Conservation (phyloP, 345 rosid genomes). For the Lepidium didymum region DNA sequence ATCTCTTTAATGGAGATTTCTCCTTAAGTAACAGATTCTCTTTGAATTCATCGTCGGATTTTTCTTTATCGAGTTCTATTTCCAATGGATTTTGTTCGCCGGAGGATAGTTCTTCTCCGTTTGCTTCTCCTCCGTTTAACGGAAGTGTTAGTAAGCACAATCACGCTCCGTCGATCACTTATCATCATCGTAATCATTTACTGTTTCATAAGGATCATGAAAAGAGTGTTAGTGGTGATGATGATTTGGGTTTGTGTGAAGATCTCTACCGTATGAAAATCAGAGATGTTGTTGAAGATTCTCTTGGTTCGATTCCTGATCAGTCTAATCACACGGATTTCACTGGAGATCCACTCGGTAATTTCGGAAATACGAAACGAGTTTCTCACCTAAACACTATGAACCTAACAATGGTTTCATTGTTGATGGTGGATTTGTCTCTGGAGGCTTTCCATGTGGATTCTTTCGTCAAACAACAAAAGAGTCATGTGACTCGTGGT, state of each 20-base stretch:
- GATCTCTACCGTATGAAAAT: slow-evolving; percentile 19
- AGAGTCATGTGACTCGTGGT: background rate
- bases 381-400: background rate
- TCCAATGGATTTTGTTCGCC: slow-evolving; percentile 34
- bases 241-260: slow-evolving; percentile 19
- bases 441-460: slow-evolving; percentile 9
- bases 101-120: slow-evolving; percentile 32
- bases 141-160: background rate
- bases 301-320: background rate
- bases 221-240: slow-evolving; percentile 4
- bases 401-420: background rate
- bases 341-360: background rate
- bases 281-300: background rate
- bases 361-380: background rate
- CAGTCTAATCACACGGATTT: background rate
- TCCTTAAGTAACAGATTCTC: slow-evolving; percentile 31
- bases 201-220: background rate
- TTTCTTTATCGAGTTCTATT: slow-evolving; percentile 35
- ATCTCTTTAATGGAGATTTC: slow-evolving; percentile 9
- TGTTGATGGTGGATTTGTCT: background rate
- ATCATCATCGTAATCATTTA: background rate
- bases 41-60: slow-evolving; percentile 22
- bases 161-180: background rate
- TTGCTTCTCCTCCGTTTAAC: slow-evolving; percentile 29
- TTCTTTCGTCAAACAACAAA: background rate